Percentiles rank a stretch among this genome's conserved stretches.
Evolutionary conservation across 1,139 yeast genomes (phyloP).

Genomic region (Pichia sp.): DNA sequence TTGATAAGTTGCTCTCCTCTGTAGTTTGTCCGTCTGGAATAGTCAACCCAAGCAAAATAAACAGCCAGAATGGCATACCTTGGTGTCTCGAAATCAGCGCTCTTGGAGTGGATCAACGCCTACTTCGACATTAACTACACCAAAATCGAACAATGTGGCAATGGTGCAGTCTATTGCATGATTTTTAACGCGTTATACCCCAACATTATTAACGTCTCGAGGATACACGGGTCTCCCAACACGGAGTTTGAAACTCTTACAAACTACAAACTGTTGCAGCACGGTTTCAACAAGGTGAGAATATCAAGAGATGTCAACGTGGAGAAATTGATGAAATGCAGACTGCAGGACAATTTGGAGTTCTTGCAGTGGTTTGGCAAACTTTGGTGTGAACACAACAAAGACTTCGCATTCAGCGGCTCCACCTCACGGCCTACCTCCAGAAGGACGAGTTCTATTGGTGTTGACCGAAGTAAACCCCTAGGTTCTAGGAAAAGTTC

Average conservation of each 20-base stretch:
- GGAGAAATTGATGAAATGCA: conserved; percentile 76
- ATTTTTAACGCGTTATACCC: conserved; percentile 79
- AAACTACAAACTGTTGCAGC: conserved; percentile 82
- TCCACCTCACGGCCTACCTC: not conserved
- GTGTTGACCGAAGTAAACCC: not conserved
- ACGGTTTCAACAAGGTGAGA: conserved; percentile 63
- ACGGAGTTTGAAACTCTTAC: conserved; percentile 71
- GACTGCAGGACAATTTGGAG: conserved; percentile 90
- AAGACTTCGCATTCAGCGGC: conserved; percentile 39
- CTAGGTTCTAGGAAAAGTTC: not conserved
- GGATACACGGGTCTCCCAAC: conserved; percentile 65
- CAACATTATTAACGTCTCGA: conserved; percentile 68
- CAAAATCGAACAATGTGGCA: conserved; percentile 90
- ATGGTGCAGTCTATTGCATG: conserved; percentile 94
- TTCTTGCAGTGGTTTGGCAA: conserved; percentile 88
- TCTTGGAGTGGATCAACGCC: conserved; percentile 79
- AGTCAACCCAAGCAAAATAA: too few species aligned
- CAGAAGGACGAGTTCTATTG: conserved; percentile 6
- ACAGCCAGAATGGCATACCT: conserved; percentile 7
- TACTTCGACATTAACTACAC: conserved; percentile 60
- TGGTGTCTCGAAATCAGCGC: conserved; percentile 62
- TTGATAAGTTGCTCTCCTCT: too few species aligned
- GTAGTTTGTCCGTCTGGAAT: too few species aligned
- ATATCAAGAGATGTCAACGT: conserved; percentile 77
- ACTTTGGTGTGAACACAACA: conserved; percentile 74